Evolutionary conservation across 129 eudicot species (phyloP).

Genomic region (Artemisia tridentata): DNA sequence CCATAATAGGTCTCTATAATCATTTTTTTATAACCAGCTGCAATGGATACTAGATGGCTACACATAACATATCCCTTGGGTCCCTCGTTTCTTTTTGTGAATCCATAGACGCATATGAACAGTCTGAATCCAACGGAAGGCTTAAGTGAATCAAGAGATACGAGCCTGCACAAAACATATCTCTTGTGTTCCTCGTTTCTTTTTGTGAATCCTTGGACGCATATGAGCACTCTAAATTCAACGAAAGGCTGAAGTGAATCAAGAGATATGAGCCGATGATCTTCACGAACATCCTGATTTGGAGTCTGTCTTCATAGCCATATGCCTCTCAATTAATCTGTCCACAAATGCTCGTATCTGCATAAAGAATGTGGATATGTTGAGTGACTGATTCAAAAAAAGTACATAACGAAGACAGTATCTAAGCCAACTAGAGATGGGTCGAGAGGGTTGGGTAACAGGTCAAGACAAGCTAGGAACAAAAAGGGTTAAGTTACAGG

Average conservation of each 20-base stretch:
- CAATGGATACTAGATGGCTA: neutral
- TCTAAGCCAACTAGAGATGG: neutral
- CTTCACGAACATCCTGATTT: slow-evolving; percentile 53
- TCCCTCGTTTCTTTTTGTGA: slow-evolving; percentile 15
- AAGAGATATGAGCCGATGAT: slow-evolving; percentile 11
- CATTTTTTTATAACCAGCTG: slow-evolving; percentile 25
- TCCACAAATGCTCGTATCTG: slow-evolving; percentile 99
- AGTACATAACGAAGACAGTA: neutral
- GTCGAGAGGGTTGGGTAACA: no score
- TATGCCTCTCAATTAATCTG: slow-evolving; percentile 80
- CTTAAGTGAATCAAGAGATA: slow-evolving; percentile 10
- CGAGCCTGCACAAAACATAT: slow-evolving; percentile 19
- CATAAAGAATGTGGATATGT: slow-evolving; percentile 16
- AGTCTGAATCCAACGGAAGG: slow-evolving; percentile 17
- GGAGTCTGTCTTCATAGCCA: slow-evolving; percentile 50
- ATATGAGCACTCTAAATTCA: slow-evolving; percentile 19
- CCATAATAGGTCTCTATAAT: slow-evolving; percentile 23
- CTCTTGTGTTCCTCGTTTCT: slow-evolving; percentile 28
- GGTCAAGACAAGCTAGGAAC: neutral
- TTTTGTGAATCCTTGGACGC: neutral
- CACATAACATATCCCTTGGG: slow-evolving; percentile 27
- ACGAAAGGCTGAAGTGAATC: slow-evolving; percentile 2
- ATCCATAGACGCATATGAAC: slow-evolving; percentile 7
- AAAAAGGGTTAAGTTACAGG: neutral
- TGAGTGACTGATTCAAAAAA: neutral